Conservation (phyloP, 169 alveolate species). For the Eimeria maxima region DNA sequence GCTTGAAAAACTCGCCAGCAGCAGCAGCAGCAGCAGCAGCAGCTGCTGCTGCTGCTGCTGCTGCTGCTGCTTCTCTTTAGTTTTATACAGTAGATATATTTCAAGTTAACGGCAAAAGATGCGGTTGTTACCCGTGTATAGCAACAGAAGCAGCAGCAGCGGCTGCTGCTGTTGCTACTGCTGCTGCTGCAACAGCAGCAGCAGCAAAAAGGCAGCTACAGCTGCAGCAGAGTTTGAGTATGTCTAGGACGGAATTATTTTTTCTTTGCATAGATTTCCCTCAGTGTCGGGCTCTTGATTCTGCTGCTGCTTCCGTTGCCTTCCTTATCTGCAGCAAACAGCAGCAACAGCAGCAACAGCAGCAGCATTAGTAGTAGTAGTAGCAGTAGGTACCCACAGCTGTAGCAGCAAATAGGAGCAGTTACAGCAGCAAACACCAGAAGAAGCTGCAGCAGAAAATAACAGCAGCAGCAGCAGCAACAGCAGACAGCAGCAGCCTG, state of each 20-base stretch:
- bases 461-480: too few relatives aligned
- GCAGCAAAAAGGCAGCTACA: not conserved
- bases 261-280: not conserved
- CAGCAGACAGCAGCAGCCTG: too few relatives aligned
- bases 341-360: not conserved
- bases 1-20: not conserved
- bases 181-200: not conserved
- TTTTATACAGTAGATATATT: not conserved
- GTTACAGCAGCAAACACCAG: too few relatives aligned
- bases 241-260: too few relatives aligned
- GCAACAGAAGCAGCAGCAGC: not conserved
- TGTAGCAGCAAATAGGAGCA: too few relatives aligned
- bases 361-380: not conserved
- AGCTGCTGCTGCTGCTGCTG: not conserved
- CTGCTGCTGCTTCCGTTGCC: not conserved
- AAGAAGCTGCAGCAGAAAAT: too few relatives aligned
- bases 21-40: constrained; percentile 11
- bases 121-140: not conserved
- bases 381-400: too few relatives aligned
- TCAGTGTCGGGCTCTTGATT: not conserved
- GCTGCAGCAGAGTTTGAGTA: too few relatives aligned
- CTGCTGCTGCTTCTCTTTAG: not conserved
- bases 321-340: too few relatives aligned
- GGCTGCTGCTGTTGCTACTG: not conserved
- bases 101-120: not conserved